These are phyloP conservation scores for Apiospora malaysiana DNA, from an alignment of 2,329 filamentous ascomycete species.

Conservation along the genomic window DNA sequence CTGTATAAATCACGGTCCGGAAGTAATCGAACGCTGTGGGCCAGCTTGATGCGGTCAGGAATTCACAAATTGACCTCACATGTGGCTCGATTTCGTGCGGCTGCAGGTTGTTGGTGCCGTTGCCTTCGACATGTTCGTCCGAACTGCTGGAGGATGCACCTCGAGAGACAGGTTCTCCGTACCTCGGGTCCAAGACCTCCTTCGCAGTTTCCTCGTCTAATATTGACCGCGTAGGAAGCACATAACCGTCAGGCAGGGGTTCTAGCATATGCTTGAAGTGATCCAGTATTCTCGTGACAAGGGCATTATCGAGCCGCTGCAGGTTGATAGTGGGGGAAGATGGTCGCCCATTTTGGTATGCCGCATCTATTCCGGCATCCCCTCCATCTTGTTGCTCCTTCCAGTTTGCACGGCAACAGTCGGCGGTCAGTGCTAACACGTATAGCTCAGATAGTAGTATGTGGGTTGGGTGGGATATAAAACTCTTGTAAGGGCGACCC, in stretches of 20 bases:
- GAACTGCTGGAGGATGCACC: constrained; percentile 41
- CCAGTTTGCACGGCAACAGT: constrained; percentile 70
- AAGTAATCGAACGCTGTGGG: constrained; percentile 63
- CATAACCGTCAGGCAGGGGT: constrained; percentile 63
- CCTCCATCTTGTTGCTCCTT: constrained; percentile 29
- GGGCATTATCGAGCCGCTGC: constrained; percentile 52
- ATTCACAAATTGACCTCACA: constrained; percentile 65
- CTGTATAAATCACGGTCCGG: constrained; percentile 56
- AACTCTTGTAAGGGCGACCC: constrained; percentile 56
- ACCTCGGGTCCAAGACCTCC: constrained; percentile 42
- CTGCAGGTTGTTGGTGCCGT: constrained; percentile 42
- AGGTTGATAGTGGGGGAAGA: constrained; percentile 33
- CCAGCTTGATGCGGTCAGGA: constrained; percentile 70
- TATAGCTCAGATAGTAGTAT: constrained; percentile 70
- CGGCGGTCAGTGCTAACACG: constrained; percentile 66
- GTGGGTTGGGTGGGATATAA: constrained; percentile 61
- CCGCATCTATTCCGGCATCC: constrained; percentile 19
- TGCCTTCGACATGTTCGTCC: constrained; percentile 44
- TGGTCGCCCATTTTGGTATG: constrained; percentile 20
- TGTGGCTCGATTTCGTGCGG: constrained; percentile 57
- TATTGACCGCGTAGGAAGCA: constrained; percentile 61
- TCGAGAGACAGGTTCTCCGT: constrained; percentile 34
- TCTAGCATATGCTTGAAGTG: constrained; percentile 61
- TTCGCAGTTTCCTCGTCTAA: constrained; percentile 56
- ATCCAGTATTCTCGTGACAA: constrained; percentile 63